Evolutionary conservation across 164 flowering plant genomes (phyloP).

Genomic region (Vitis riparia): DNA sequence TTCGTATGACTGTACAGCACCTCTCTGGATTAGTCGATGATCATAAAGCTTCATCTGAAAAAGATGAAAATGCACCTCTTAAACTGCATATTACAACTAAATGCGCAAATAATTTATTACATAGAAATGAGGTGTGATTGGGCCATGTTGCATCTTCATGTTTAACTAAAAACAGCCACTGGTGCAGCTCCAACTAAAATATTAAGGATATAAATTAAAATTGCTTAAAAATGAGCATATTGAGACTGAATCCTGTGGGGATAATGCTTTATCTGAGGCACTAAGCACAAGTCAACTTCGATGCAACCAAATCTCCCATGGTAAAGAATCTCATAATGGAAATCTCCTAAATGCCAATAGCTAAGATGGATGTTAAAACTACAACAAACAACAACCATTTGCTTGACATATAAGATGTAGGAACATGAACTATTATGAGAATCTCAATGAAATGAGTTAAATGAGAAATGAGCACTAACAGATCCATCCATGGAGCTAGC

Average conservation of each 20-base stretch:
- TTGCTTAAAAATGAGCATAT: no score
- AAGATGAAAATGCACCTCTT: background rate
- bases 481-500: slow-evolving; percentile 98
- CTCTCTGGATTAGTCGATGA: slow-evolving; percentile 60
- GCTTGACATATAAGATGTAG: background rate
- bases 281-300: no score
- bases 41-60: slow-evolving; percentile 81
- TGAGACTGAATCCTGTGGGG: no score
- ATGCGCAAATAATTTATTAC: background rate
- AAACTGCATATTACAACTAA: background rate
- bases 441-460: background rate
- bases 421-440: background rate
- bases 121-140: no score
- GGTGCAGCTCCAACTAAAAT: no score
- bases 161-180: no score
- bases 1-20: slow-evolving; percentile 73
- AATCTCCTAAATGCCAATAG: no score
- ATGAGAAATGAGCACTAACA: slow-evolving; percentile 47
- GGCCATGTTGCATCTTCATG: no score
- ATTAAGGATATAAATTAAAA: no score
- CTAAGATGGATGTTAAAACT: background rate
- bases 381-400: background rate
- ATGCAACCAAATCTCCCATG: no score
- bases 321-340: no score
- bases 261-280: no score